Base-by-base conservation (phyloP, 2,329 filamentous ascomycete genomes). In the Trichoderma sp. region DNA sequence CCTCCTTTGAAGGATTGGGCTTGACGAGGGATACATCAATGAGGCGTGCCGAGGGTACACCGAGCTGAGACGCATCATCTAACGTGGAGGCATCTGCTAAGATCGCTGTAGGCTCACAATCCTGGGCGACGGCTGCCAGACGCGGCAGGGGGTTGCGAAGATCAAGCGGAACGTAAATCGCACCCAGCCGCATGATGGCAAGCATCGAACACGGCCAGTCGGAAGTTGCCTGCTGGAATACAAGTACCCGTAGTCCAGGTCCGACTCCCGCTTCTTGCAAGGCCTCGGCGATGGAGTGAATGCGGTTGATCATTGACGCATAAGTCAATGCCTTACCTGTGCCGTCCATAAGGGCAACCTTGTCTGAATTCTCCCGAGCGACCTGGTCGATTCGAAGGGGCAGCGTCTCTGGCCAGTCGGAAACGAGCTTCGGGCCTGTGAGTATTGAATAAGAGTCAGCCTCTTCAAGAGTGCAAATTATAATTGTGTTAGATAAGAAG, bases 151-250 rank as follows among this genome's bases (percentile, higher is more conserved):
- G 79, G 11, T 79, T 81, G 1, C 79, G 76, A 0, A 80, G 63
- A 71, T 89, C 88, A 0, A 89, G 78, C 1, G 85, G 85, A 8
- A 86, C 79, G 56, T 85, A 85, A 1, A 82, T 77, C 2, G 77
- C 81, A 0, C 85, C 86, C 11, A 85, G 60, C 0, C 81, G 79
- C 73, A 83, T 76, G 53, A 87, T 85, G 21, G 84, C 87, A 8
- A 88, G 80, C 65, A 87, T 73, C 0, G 84, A 85, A 66, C 76
- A 82, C 5, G 85, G 76, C 79, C 79, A 85, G 53, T 87, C 83
- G 0, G 79, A 50, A 0, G 80, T 77, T 0, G 87, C 81, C 4
- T 85, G 68, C 50, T 85, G 83, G 66, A 86, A 84, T 2, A 89
- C 85, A 0, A 78, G 83, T 3, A 89, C 82, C 0, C 74, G 69